Evolutionary conservation across 106 monocot species (phyloP).

Genomic region (Dactylorhiza incarnata): DNA sequence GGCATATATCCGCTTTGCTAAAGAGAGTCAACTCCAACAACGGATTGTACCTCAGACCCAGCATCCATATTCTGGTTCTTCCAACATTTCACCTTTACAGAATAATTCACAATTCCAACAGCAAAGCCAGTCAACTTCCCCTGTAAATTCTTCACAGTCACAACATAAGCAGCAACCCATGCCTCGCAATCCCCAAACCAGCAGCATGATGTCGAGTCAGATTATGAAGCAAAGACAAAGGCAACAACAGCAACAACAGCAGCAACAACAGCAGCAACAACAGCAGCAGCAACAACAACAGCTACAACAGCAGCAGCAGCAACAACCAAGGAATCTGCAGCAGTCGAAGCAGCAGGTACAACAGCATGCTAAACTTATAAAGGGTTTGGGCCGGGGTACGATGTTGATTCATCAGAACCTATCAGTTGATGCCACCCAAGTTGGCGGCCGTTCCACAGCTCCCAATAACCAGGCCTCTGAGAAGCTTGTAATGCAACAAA

Average conservation of each 20-base stretch:
- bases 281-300: slow-evolving; percentile 38
- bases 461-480: slow-evolving; percentile 47
- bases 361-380: slow-evolving; percentile 48
- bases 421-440: slow-evolving; percentile 38
- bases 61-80: slow-evolving; percentile 34
- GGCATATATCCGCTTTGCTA: slow-evolving; percentile 55
- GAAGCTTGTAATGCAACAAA: slow-evolving; percentile 41
- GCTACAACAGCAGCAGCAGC: slow-evolving; percentile 49
- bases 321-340: slow-evolving; percentile 22
- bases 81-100: slow-evolving; percentile 25
- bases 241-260: slow-evolving; percentile 44
- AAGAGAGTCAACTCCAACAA: slow-evolving; percentile 72
- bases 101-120: slow-evolving; percentile 46
- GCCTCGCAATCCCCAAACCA: slow-evolving; percentile 26
- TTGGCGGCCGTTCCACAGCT: slow-evolving; percentile 23
- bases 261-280: slow-evolving; percentile 32
- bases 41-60: slow-evolving; percentile 44
- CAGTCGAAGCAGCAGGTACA: slow-evolving; percentile 43
- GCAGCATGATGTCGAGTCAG: slow-evolving; percentile 27
- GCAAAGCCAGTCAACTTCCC: slow-evolving; percentile 36
- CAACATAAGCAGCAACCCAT: slow-evolving; percentile 50
- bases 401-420: slow-evolving; percentile 58
- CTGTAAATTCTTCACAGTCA: slow-evolving; percentile 21
- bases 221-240: slow-evolving; percentile 60
- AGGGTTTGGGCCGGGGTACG: slow-evolving; percentile 47